Evolutionary conservation across 1,284 basidiomycete genomes (phyloP).

Genomic region (Ganoderma lingzhi): DNA sequence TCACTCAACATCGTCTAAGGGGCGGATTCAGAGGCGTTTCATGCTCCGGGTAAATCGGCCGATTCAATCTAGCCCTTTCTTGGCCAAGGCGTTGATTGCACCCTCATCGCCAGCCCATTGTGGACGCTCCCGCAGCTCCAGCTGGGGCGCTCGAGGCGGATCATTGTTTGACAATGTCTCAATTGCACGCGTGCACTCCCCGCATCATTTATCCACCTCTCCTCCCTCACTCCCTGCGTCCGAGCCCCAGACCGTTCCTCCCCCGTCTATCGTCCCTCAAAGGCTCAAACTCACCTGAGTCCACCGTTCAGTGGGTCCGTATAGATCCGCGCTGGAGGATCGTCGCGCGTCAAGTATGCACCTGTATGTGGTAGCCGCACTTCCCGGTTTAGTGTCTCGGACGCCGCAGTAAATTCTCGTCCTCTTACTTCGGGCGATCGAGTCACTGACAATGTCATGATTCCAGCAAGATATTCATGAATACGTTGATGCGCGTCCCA

Average conservation of each 20-base stretch:
- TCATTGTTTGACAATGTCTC: slow-evolving; percentile 20
- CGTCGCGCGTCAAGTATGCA: slow-evolving; percentile 9
- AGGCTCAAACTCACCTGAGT: not conserved
- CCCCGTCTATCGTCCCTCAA: not conserved
- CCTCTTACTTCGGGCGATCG: not conserved
- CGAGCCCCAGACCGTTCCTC: not conserved
- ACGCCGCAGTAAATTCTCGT: not conserved
- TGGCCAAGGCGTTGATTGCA: slow-evolving; percentile 27
- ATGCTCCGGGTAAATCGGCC: slow-evolving; percentile 29
- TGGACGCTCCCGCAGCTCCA: slow-evolving; percentile 19
- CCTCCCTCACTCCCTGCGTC: not conserved
- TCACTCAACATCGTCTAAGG: slow-evolving; percentile 26
- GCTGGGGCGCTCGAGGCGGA: slow-evolving; percentile 13
- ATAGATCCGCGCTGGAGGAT: slow-evolving; percentile 30
- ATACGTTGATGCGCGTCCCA: not conserved
- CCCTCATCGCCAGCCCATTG: slow-evolving; percentile 19
- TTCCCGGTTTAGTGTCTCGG: not conserved
- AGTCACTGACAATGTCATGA: not conserved
- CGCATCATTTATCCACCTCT: not conserved
- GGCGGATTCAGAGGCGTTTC: slow-evolving; percentile 22
- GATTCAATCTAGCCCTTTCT: slow-evolving; percentile 27
- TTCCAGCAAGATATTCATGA: not conserved
- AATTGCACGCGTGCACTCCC: slow-evolving; percentile 1
- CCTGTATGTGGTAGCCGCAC: slow-evolving; percentile 5
- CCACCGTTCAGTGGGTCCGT: slow-evolving; percentile 31